Percentiles rank a stretch among this genome's conserved stretches.
These are phyloP conservation scores for Rhizopogon vulgaris DNA, from an alignment of 768 basidiomycete species.

Conservation along the genomic window DNA sequence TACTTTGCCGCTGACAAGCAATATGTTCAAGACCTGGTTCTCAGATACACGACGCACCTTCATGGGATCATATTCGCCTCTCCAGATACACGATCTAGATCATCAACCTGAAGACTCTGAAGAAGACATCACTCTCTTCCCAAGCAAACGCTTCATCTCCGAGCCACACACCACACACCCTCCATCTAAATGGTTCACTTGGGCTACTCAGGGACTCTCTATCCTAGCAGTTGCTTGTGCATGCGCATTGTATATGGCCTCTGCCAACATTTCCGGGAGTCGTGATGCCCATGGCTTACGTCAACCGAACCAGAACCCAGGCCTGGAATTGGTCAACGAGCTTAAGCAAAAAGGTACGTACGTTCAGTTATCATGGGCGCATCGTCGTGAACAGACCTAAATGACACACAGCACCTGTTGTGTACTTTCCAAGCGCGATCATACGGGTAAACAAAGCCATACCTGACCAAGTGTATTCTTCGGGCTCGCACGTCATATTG, in stretches of 20 bases:
- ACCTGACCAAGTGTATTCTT: neutral
- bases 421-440: neutral
- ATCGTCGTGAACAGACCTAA: too few relatives aligned
- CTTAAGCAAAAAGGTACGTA: neutral
- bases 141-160: neutral
- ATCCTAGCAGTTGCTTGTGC: neutral
- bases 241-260: neutral
- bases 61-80: neutral
- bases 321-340: neutral
- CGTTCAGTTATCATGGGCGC: neutral
- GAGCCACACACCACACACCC: neutral
- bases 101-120: neutral
- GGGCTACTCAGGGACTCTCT: neutral
- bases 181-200: neutral
- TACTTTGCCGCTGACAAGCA: too few relatives aligned
- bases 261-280: neutral
- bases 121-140: neutral
- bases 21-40: neutral
- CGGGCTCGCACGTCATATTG: slow-evolving; percentile 1
- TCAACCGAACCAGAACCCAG: neutral
- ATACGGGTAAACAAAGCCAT: slow-evolving; percentile 1
- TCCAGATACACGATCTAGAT: neutral
- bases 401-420: neutral
- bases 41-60: neutral
- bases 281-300: neutral